These are phyloP conservation scores for Paraphoma chrysanthemicola DNA, from an alignment of 2,329 filamentous ascomycete species.

Conservation along the genomic window DNA sequence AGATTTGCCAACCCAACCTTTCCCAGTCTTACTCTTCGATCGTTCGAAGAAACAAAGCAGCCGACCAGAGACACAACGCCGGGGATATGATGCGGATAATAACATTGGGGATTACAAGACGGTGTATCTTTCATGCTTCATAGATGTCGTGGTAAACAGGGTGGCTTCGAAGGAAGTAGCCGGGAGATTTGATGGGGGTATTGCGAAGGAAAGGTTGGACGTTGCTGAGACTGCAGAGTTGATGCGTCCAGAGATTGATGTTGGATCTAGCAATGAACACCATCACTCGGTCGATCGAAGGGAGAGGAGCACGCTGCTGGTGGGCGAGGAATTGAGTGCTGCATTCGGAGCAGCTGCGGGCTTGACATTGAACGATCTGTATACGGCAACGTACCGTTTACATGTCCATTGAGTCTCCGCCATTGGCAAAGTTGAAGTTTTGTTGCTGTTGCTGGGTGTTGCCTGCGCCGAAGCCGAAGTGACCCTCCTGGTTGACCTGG, in stretches of 20 bases:
- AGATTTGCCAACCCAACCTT: conserved; percentile 28
- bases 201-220: conserved; percentile 28
- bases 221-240: conserved; percentile 17
- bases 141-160: conserved; percentile 44
- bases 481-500: conserved; percentile 73
- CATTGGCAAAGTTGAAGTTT: conserved; percentile 93
- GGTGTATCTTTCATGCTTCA: conserved; percentile 51
- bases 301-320: conserved; percentile 15
- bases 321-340: conserved; percentile 7
- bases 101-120: conserved; percentile 48
- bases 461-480: conserved; percentile 78
- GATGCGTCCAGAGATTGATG: conserved; percentile 30
- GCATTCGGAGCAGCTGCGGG: conserved; percentile 8
- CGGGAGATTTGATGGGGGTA: conserved; percentile 22
- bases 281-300: conserved; percentile 20
- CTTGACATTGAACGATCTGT: conserved; percentile 13
- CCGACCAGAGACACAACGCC: conserved; percentile 45
- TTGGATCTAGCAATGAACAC: conserved; percentile 31
- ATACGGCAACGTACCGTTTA: conserved; percentile 50
- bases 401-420: conserved; percentile 77
- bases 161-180: conserved; percentile 24
- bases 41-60: conserved; percentile 23
- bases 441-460: conserved; percentile 67
- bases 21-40: conserved; percentile 28
- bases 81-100: conserved; percentile 51